phyloP scores from a whole-genome alignment of 139 green algal genomes.

The Picochlorum sp. region DNA sequence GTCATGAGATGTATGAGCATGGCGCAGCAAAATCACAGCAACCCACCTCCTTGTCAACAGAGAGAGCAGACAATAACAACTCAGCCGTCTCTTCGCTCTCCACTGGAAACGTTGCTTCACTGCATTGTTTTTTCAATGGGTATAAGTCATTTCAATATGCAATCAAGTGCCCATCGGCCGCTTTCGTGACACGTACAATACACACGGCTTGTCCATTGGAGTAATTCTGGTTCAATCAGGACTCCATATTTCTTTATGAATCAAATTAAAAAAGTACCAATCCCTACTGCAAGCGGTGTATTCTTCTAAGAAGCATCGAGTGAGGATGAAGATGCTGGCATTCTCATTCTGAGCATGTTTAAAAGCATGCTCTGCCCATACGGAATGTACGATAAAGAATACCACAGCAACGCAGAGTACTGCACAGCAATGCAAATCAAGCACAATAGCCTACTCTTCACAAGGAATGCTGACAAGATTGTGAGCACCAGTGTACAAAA shows the following conservation, averaged over 20 bases:
- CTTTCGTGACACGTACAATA: too few species aligned
- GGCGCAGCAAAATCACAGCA: not conserved
- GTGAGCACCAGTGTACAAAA: constrained; percentile 45
- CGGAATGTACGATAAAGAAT: constrained; percentile 42
- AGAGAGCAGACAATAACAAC: not conserved
- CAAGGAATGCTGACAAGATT: constrained; percentile 11
- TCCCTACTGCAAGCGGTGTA: too few species aligned
- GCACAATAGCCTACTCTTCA: constrained; percentile 32
- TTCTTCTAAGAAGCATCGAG: not conserved
- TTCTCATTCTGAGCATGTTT: constrained; percentile 1
- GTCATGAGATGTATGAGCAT: not conserved
- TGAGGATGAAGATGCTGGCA: not conserved
- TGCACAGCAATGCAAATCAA: constrained; percentile 32
- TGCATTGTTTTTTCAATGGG: not conserved
- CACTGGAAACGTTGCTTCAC: not conserved
- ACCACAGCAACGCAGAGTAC: constrained; percentile 20
- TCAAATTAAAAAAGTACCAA: too few species aligned
- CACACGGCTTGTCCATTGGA: too few species aligned
- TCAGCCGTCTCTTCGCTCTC: constrained; percentile 6
- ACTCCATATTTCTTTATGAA: too few species aligned
- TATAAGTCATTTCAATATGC: too few species aligned
- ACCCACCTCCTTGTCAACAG: not conserved
- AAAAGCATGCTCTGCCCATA: constrained; percentile 25
- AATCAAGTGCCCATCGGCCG: too few species aligned
- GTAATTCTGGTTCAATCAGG: too few species aligned